phyloP scores from a whole-genome alignment of 2,329 filamentous ascomycete genomes.

The Colletotrichum musae region DNA sequence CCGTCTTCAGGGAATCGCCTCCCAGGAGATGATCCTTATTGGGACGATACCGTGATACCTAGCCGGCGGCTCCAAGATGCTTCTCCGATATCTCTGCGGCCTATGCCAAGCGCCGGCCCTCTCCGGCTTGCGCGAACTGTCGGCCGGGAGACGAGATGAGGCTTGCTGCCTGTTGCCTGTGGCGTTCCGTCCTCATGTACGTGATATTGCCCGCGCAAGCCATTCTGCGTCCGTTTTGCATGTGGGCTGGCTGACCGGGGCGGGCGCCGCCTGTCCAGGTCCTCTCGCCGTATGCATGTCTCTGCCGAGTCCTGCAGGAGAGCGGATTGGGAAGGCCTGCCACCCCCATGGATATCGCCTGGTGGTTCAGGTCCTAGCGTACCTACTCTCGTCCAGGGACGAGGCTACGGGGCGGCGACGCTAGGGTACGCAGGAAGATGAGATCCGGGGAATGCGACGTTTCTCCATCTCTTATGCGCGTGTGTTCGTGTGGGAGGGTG shows the following conservation, averaged over 20 bases:
- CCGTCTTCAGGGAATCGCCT: background rate
- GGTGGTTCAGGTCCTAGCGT: background rate
- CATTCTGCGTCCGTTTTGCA: slow-evolving; percentile 13
- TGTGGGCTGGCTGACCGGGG: slow-evolving; percentile 31
- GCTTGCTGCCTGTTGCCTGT: slow-evolving; percentile 15
- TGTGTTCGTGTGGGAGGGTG: background rate
- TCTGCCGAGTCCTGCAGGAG: slow-evolving; percentile 31
- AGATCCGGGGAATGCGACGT: slow-evolving; percentile 38
- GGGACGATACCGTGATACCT: background rate
- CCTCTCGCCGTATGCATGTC: slow-evolving; percentile 30
- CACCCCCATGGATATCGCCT: background rate
- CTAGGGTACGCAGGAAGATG: slow-evolving; percentile 38
- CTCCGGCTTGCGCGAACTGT: background rate
- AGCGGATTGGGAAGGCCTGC: slow-evolving; percentile 21
- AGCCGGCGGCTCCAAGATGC: too few species aligned
- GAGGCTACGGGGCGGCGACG: slow-evolving; percentile 14
- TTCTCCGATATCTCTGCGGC: background rate
- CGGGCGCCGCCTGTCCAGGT: background rate
- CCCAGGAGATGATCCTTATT: background rate
- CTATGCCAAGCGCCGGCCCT: background rate
- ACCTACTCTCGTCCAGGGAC: background rate
- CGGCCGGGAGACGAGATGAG: background rate
- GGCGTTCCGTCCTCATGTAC: background rate
- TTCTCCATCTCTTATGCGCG: background rate
- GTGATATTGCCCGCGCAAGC: background rate